phyloP scores from a whole-genome alignment of 768 basidiomycete genomes.

The Artomyces pyxidatus region DNA sequence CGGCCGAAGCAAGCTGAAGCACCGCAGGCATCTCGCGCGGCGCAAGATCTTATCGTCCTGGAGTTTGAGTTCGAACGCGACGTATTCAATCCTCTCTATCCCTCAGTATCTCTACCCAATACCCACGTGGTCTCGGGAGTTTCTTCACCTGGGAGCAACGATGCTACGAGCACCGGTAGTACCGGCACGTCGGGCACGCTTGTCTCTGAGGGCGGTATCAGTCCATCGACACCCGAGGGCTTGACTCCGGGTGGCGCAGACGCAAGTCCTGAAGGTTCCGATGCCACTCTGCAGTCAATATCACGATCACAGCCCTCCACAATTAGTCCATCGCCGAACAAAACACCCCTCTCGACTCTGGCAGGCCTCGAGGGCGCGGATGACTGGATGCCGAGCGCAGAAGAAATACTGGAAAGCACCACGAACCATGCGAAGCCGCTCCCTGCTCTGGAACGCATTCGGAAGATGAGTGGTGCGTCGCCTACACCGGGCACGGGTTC shows the following conservation, averaged over 20 bases:
- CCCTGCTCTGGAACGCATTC: slow-evolving; percentile 59
- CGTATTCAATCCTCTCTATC: slow-evolving; percentile 60
- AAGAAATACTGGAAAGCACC: slow-evolving; percentile 64
- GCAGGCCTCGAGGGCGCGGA: slow-evolving; percentile 19
- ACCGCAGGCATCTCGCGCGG: slow-evolving; percentile 1
- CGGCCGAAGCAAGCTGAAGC: slow-evolving; percentile 28
- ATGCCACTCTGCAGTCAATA: not conserved
- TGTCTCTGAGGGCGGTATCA: not conserved
- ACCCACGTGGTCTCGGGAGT: slow-evolving; percentile 15
- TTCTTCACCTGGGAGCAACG: slow-evolving; percentile 17
- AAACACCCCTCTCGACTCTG: not conserved
- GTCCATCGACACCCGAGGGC: not conserved
- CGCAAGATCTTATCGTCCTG: slow-evolving; percentile 46
- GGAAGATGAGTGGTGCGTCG: slow-evolving; percentile 33
- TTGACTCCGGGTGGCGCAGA: not conserved
- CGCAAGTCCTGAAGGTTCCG: too few relatives aligned
- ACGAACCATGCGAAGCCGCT: slow-evolving; percentile 61
- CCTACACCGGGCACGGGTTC: not conserved
- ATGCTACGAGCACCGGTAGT: not conserved
- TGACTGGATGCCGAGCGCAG: slow-evolving; percentile 39
- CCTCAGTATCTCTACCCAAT: slow-evolving; percentile 21
- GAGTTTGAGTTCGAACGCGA: slow-evolving; percentile 79
- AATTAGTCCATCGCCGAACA: slow-evolving; percentile 1
- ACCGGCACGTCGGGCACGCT: slow-evolving; percentile 5
- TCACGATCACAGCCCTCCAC: slow-evolving; percentile 1